Base-by-base conservation (phyloP, 768 basidiomycete genomes). In the Tylopilus plumbeoviolaceoides region DNA sequence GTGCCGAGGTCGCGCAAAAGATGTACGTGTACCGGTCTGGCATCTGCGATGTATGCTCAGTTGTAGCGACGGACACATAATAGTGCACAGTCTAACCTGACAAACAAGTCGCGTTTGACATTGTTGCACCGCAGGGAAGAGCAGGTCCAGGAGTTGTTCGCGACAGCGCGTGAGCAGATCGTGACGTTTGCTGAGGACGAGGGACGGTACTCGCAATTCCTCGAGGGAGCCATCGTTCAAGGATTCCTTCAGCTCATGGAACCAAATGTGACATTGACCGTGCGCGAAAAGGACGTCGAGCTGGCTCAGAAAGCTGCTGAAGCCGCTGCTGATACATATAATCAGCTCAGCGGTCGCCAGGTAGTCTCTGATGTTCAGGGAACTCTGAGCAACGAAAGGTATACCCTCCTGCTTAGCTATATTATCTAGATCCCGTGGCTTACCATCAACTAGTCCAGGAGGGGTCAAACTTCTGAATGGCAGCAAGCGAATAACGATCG, bases 41-140 rank as follows among this genome's bases (percentile, higher is more conserved):
- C 48, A 20, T 25, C 35, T 20, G 14, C 28, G 38, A 21, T 42
- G 10, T 41, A 21, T 43, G 30, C 53, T 47, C 28, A 63, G 30
- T 41, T 41, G 31, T 40, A 18, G 45, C 51, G 47, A 44, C 7
- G 51, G 36, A 49, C 30, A 9, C 36, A 1, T 61, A 98, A 1
- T 61, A 98, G 95, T 60, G 85, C 94, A 8, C 91, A 95, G 68
- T 98, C 95, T 7, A 98, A 91, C 23, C 79, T 95, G 56, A 97
- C 94, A 59, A 99, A 98, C 79, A 94, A 91, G 65, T 93, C 95
- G 14, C 91, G 97, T 33, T 80, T 99, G 60, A 84, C 80, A 65
- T 80, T 98, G 28, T 82, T 98, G 10, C 89, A 95, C 66, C 83
- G 86, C 53, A 84, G 95, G 45, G 95, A 98, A 71, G 92, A 97